Conservation (phyloP, 2,329 filamentous ascomycete species). For the Aureobasidium sp. region DNA sequence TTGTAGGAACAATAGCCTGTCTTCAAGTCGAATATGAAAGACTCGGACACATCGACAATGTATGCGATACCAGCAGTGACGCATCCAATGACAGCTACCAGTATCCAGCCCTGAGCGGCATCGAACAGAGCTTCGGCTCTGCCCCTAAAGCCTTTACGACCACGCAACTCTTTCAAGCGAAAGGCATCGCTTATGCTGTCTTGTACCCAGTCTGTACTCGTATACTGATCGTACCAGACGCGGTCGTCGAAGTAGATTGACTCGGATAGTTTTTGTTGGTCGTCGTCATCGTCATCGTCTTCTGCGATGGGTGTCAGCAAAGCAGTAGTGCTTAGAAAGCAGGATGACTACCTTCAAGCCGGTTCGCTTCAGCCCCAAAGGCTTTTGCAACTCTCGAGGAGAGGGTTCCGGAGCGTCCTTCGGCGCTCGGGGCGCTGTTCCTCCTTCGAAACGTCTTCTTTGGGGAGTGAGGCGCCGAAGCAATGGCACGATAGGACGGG, state of each 20-base stretch:
- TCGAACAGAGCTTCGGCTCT: slow-evolving; percentile 69
- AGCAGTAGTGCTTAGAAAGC: not conserved
- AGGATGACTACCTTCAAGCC: not conserved
- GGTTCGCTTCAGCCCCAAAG: slow-evolving; percentile 26
- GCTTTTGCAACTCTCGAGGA: slow-evolving; percentile 47
- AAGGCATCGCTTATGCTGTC: slow-evolving; percentile 93
- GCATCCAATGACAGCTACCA: slow-evolving; percentile 83
- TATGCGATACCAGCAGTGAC: slow-evolving; percentile 82
- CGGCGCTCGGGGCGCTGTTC: not conserved
- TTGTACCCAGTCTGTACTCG: slow-evolving; percentile 95
- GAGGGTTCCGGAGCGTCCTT: slow-evolving; percentile 13
- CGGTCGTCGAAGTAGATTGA: slow-evolving; percentile 70
- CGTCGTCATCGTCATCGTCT: not conserved
- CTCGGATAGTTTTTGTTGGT: slow-evolving; percentile 54
- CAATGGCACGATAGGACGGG: slow-evolving; percentile 35
- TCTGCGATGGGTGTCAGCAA: not conserved
- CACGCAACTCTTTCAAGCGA: slow-evolving; percentile 73
- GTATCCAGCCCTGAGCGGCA: slow-evolving; percentile 84
- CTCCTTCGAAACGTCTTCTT: not conserved
- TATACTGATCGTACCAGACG: slow-evolving; percentile 98
- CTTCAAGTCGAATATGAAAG: slow-evolving; percentile 81
- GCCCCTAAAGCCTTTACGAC: slow-evolving; percentile 77
- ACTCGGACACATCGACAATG: slow-evolving; percentile 78
- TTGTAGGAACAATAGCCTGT: slow-evolving; percentile 66
- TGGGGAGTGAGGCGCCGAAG: slow-evolving; percentile 21